phyloP scores from a whole-genome alignment of 2,329 filamentous ascomycete species.

The Talaromyces sp. region DNA sequence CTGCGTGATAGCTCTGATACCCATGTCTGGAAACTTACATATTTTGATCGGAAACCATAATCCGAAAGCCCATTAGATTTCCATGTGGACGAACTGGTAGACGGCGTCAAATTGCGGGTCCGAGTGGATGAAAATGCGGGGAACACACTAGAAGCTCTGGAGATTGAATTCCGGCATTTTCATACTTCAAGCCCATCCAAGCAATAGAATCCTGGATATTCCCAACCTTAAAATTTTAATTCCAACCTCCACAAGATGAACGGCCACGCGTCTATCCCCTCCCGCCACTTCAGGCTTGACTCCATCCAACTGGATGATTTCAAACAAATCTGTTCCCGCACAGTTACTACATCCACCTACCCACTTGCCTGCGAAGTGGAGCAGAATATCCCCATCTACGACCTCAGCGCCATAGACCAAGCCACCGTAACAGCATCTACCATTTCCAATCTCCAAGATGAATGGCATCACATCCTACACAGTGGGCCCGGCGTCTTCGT shows the following conservation, averaged over 20 bases:
- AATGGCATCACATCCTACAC: slow-evolving; percentile 62
- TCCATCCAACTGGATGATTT: slow-evolving; percentile 45
- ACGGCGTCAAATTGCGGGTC: slow-evolving; percentile 10
- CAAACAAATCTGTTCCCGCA: slow-evolving; percentile 49
- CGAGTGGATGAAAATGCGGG: slow-evolving; percentile 14
- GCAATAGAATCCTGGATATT: background rate
- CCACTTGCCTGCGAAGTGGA: slow-evolving; percentile 51
- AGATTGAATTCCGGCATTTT: slow-evolving; percentile 21
- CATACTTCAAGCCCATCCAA: slow-evolving; percentile 9
- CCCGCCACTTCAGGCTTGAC: slow-evolving; percentile 26
- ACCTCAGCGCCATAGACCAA: slow-evolving; percentile 44
- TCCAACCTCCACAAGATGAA: background rate
- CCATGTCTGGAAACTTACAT: slow-evolving; percentile 21
- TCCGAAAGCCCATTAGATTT: slow-evolving; percentile 6
- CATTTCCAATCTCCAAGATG: slow-evolving; percentile 56
- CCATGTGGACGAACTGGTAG: background rate
- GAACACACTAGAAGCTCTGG: slow-evolving; percentile 18
- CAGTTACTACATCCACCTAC: slow-evolving; percentile 44
- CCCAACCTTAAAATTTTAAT: background rate
- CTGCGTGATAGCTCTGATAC: slow-evolving; percentile 31
- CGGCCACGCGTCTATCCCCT: slow-evolving; percentile 12
- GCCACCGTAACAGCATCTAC: slow-evolving; percentile 29
- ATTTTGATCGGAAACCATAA: slow-evolving; percentile 16
- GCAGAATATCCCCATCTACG: slow-evolving; percentile 61
- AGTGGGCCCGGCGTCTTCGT: slow-evolving; percentile 63